Evolutionary conservation across 2,329 filamentous ascomycete species (phyloP).

Genomic region (Sporothrix dimorphospora): DNA sequence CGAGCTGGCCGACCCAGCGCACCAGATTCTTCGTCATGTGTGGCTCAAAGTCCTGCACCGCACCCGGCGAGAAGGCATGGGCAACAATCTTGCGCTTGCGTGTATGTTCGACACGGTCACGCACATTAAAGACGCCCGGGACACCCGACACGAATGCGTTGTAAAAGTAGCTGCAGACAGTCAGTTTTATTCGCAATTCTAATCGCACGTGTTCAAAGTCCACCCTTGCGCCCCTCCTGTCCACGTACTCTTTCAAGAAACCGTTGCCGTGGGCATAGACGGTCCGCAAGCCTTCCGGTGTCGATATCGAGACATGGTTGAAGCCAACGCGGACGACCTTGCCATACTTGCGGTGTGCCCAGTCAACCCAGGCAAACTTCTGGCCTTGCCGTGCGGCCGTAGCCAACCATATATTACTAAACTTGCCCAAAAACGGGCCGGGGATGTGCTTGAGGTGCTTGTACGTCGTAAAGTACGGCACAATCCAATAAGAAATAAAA

Average conservation of each 20-base stretch:
- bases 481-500: slow-evolving; percentile 29
- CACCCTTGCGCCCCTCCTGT: too few relatives aligned
- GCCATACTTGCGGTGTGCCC: slow-evolving; percentile 31
- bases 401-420: slow-evolving; percentile 32
- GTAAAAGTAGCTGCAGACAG: slow-evolving; percentile 29
- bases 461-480: slow-evolving; percentile 31
- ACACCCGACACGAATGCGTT: slow-evolving; percentile 32
- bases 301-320: slow-evolving; percentile 31
- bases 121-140: slow-evolving; percentile 64
- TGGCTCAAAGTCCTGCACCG: slow-evolving; percentile 32
- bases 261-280: slow-evolving; percentile 33
- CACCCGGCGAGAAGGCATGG: slow-evolving; percentile 58
- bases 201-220: too few relatives aligned
- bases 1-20: slow-evolving; percentile 30
- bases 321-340: slow-evolving; percentile 32
- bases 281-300: slow-evolving; percentile 28
- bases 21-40: slow-evolving; percentile 31
- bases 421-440: slow-evolving; percentile 30
- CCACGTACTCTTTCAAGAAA: slow-evolving; percentile 30
- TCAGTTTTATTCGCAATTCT: background rate
- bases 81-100: slow-evolving; percentile 71
- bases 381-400: slow-evolving; percentile 25
- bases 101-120: slow-evolving; percentile 67
- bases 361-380: slow-evolving; percentile 31
- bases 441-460: slow-evolving; percentile 28